Conservation (phyloP, 2,329 filamentous ascomycete species). For the Diaporthe australafricana region DNA sequence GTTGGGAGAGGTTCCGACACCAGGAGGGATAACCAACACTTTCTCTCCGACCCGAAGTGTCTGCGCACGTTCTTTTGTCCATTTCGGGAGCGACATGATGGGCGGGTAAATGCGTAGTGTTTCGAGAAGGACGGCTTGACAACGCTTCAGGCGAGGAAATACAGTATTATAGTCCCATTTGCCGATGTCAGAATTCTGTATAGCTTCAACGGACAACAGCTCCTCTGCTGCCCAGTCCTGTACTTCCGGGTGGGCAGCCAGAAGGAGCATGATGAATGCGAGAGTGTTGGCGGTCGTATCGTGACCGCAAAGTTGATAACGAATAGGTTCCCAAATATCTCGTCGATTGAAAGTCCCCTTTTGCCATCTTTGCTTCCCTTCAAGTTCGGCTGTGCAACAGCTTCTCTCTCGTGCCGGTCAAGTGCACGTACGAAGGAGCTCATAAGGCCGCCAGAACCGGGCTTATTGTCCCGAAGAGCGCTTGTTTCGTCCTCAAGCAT, state of each 20-base stretch:
- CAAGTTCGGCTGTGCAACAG: neutral
- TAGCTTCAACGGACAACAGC: neutral
- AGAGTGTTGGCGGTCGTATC: conserved; percentile 47
- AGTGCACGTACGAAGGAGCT: conserved; percentile 40
- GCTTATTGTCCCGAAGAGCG: conserved; percentile 37
- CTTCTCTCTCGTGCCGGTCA: conserved; percentile 17
- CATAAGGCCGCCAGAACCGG: conserved; percentile 43
- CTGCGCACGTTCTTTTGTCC: neutral
- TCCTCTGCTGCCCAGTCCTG: conserved; percentile 47
- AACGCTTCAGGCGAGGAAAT: conserved; percentile 23
- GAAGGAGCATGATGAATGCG: conserved; percentile 56
- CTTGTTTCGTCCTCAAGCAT: conserved; percentile 42
- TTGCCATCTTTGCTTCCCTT: conserved; percentile 27
- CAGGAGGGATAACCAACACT: conserved; percentile 15
- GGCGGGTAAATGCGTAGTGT: conserved; percentile 24
- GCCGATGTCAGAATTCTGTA: neutral
- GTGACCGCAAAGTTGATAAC: conserved; percentile 46
- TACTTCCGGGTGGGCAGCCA: conserved; percentile 49
- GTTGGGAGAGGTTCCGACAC: conserved; percentile 2
- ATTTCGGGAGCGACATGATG: conserved; percentile 24
- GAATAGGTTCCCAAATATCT: conserved; percentile 46
- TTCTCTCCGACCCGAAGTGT: neutral
- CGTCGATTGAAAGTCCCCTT: conserved; percentile 40
- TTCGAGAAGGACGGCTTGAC: conserved; percentile 27
- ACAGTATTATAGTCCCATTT: neutral